A percentile compares a stretch with the other conserved stretches of the same genome.
Evolutionary conservation across 208 protist genomes (phyloP).

Genomic region (Trypanosomatidae sp.): DNA sequence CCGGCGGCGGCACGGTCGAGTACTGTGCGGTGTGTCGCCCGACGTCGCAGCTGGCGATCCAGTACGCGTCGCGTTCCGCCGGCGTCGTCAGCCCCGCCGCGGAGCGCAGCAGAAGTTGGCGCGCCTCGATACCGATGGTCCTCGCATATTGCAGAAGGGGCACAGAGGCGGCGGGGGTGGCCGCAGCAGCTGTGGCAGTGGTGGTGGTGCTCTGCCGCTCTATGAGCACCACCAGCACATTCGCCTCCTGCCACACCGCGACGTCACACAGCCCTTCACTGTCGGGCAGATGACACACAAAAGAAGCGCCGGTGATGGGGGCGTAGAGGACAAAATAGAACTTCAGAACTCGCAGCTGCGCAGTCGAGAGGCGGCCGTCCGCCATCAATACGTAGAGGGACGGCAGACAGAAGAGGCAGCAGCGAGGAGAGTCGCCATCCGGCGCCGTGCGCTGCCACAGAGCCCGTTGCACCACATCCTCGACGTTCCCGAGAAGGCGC

Average conservation of each 20-base stretch:
- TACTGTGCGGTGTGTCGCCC: not conserved
- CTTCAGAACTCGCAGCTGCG: constrained; percentile 13
- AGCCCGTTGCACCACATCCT: constrained; percentile 17
- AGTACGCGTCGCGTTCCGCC: constrained; percentile 9
- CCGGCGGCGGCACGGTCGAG: not conserved
- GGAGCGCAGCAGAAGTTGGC: constrained; percentile 1
- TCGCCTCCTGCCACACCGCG: constrained; percentile 21
- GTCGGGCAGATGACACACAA: constrained; percentile 20
- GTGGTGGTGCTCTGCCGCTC: not conserved
- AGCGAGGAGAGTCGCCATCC: not conserved
- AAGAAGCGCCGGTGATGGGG: constrained; percentile 19
- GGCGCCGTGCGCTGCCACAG: constrained; percentile 5
- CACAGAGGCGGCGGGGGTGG: not conserved
- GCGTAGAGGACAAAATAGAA: constrained; percentile 27
- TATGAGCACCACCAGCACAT: constrained; percentile 16
- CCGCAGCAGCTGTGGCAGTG: not conserved
- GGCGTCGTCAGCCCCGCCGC: not conserved
- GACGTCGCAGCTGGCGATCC: constrained; percentile 10
- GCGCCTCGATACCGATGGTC: constrained; percentile 1
- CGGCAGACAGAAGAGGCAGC: constrained; percentile 16
- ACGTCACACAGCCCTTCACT: constrained; percentile 7
- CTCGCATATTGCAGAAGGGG: constrained; percentile 21
- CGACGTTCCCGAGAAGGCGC: constrained; percentile 6
- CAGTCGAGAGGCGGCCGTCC: constrained; percentile 11
- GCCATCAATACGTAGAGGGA: constrained; percentile 11